Evolutionary conservation across 2,329 filamentous ascomycete genomes (phyloP).

Genomic region (Fusarium graminum): DNA sequence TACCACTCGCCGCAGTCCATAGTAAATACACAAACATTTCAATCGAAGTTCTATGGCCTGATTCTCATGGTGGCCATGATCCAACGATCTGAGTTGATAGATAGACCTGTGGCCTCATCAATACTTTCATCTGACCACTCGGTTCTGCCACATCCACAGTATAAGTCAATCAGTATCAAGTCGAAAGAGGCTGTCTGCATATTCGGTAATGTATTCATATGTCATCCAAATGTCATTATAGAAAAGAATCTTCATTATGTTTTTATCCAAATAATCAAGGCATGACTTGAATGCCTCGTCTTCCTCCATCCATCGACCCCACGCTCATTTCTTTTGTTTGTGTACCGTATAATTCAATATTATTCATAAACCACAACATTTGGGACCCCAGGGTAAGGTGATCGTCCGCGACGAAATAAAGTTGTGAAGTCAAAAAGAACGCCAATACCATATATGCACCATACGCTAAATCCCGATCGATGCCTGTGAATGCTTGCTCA

Average conservation of each 20-base stretch:
- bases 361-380: conserved; percentile 36
- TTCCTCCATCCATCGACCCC: conserved; percentile 7
- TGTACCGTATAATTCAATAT: conserved; percentile 43
- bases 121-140: neutral
- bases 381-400: conserved; percentile 45
- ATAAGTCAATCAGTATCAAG: neutral
- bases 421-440: conserved; percentile 16
- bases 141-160: neutral
- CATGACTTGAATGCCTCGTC: conserved; percentile 27
- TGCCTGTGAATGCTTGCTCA: conserved; percentile 25
- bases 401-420: conserved; percentile 20
- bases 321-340: conserved; percentile 30
- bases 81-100: neutral
- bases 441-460: conserved; percentile 33
- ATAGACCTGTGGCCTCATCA: neutral
- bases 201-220: conserved; percentile 22
- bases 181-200: neutral
- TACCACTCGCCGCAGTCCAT: neutral
- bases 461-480: conserved; percentile 15
- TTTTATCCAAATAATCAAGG: conserved; percentile 28
- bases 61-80: neutral
- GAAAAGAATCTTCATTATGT: conserved; percentile 41
- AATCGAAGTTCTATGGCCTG: neutral
- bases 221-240: conserved; percentile 37
- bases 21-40: neutral